Percentiles rank a stretch among this genome's conserved stretches.
Evolutionary conservation across 148 eudicot species (phyloP).

Genomic region (Salicornia ramosissima): DNA sequence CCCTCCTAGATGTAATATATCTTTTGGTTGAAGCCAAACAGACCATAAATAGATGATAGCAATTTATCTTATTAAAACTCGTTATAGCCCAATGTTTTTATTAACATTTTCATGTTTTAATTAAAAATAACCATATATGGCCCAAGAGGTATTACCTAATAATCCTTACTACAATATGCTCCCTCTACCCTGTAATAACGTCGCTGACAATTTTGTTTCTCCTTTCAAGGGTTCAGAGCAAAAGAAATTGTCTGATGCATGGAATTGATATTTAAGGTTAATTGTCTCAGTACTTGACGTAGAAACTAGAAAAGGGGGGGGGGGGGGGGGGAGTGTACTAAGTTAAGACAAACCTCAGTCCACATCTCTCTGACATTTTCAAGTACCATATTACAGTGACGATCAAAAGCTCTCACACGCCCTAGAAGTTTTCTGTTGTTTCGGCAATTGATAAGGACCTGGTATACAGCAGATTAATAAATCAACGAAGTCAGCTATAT

Average conservation of each 20-base stretch:
- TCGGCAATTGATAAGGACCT: slow-evolving; percentile 93
- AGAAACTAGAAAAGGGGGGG: not conserved
- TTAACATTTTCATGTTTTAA: too few relatives aligned
- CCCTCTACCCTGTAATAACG: too few relatives aligned
- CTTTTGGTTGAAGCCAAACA: too few relatives aligned
- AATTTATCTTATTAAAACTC: too few relatives aligned
- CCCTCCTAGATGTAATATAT: too few relatives aligned
- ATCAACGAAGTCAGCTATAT: not conserved
- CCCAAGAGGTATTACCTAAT: too few relatives aligned
- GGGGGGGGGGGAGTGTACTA: not conserved
- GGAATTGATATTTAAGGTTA: not conserved
- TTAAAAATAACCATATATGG: too few relatives aligned
- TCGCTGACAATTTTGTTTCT: too few relatives aligned
- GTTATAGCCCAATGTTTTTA: too few relatives aligned
- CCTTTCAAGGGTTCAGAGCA: too few relatives aligned
- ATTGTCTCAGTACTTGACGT: not conserved
- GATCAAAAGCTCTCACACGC: slow-evolving; percentile 70
- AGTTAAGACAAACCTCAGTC: slow-evolving; percentile 59
- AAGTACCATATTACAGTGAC: slow-evolving; percentile 77
- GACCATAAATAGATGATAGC: too few relatives aligned
- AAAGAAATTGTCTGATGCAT: not conserved
- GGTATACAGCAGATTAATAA: slow-evolving; percentile 7
- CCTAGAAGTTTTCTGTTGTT: slow-evolving; percentile 82
- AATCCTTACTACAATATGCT: too few relatives aligned
- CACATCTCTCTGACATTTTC: slow-evolving; percentile 88